phyloP scores from a whole-genome alignment of 768 basidiomycete species.

The Pholiota microspora region DNA sequence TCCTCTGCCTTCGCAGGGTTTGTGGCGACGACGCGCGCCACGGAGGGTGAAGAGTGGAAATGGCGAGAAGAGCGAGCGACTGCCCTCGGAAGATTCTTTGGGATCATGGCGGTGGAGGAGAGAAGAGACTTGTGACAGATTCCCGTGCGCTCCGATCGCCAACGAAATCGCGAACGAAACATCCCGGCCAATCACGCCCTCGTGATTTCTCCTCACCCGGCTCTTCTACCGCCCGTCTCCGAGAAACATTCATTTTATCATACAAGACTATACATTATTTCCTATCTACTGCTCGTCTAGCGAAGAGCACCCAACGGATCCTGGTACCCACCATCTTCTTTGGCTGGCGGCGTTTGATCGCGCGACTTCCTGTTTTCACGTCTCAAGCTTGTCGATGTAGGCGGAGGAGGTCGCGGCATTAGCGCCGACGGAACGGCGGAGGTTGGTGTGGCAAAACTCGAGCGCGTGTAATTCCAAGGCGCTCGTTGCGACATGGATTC shows the following conservation, averaged over 20 bases:
- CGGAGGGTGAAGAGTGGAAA: conserved; percentile 65
- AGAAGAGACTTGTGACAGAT: conserved; percentile 12
- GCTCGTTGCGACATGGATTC: conserved; percentile 26
- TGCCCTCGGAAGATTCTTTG: conserved; percentile 57
- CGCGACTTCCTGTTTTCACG: conserved; percentile 23
- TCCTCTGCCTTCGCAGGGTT: conserved; percentile 80
- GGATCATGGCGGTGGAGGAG: conserved; percentile 50
- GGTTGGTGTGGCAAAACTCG: conserved; percentile 38
- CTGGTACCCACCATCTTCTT: conserved; percentile 22
- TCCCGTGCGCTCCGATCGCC: conserved; percentile 23
- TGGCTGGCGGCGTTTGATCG: conserved; percentile 28
- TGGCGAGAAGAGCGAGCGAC: conserved; percentile 50
- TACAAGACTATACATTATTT: conserved; percentile 10
- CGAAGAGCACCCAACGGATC: conserved; percentile 43
- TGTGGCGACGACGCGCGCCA: conserved; percentile 61
- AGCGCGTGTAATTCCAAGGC: conserved; percentile 59
- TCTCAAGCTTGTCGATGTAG: conserved; percentile 39
- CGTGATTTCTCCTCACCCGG: conserved; percentile 34
- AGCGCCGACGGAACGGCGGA: conserved; percentile 34
- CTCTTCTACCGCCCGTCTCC: conserved; percentile 13
- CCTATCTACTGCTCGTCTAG: conserved; percentile 13
- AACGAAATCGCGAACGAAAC: conserved; percentile 23
- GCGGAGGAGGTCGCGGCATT: conserved; percentile 52
- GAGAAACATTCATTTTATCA: background rate
- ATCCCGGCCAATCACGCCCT: conserved; percentile 40